Base-by-base conservation (phyloP, 495 filamentous ascomycete genomes). In the Haplographium delicatum region DNA sequence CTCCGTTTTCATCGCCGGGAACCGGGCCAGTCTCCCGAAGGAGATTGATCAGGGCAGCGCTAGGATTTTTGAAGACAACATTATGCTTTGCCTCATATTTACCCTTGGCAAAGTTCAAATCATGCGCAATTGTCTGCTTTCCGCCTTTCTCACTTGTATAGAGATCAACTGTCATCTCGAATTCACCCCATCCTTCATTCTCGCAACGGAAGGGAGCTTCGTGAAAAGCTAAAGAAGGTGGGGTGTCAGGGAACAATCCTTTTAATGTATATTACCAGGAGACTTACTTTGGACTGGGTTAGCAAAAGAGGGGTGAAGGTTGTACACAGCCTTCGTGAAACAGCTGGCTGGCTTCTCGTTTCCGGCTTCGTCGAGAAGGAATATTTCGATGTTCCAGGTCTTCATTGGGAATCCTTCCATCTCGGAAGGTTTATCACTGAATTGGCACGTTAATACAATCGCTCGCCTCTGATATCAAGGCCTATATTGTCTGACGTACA, bases 131-230 rank as follows among this genome's bases (percentile, higher is more conserved):
- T 18, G 76, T 72, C 59, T 86, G 82, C 42, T 96, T 89, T 52
- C 90, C 91, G 16, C 82, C 81, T 68, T 89, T 89, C 68, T 95
- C 88, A 20, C 84, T 80, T n/a, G 80, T 82, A 57, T 78, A 82
- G 24, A 95, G 73, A 44, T 84, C 76, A 54, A 97, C 91, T 22
- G 76, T 72, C 88, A 97, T 91, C 62, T 97, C 94, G 62, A 99
- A 99, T 69, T 99, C 94, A 61, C 94, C 94, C 94, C 94, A 99
- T 59, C 94, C 94, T 67, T 94, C 84, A 67, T 99, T 94, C 45
- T 80, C 70, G 64, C 95, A 93, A 20, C 79, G 78, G 73, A 97
- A 99, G 0, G 93, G 93, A 0, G 89, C 83, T 30, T 83, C 82
- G 60, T 82, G 83, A 73, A 91, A 79, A 5, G 80, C 89, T 95